Base-by-base conservation (phyloP, 345 rosid species). In the Eucalyptus curtisii region DNA sequence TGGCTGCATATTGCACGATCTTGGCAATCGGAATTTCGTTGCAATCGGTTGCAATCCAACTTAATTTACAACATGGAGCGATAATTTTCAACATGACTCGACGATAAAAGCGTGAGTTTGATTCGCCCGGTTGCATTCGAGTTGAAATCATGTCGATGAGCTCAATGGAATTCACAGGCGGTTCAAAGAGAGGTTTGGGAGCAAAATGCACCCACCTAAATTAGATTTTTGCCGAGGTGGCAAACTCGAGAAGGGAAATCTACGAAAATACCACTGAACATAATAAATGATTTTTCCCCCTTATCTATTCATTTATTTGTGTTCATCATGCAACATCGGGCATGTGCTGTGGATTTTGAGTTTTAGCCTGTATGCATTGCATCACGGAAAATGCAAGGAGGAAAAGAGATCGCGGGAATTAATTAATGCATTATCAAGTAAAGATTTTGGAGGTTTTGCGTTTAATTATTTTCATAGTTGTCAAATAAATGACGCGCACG, bases 11-110 rank as follows among this genome's bases (percentile, higher is more conserved):
- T 55, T 55, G 13, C 3, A 55, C 1, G 5, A 55, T 55, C 30
- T 3, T 1, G 1, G 1, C 61, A 55, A 55, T 55, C 2, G 9
- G 3, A 24, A 55, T 9, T 55, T 1, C 1, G 13, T 24, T 55
- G 61, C 30, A 2, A 55, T 55, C 1, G 20, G 6, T 55, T 55
- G 30, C 3, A 6, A 55, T 55, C 61, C 61, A 4, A 55, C 61
- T 55, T 55, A 52, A 52, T 52, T 52, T 1, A 52, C 57, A 52
- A 19, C 10, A 24, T 55, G 61, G 8, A 55, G 27, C 5, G 4
- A 55, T 22, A 24, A 55, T 55, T 55, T 55, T 22, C 61, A 24
- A 5, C 61, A 55, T 24, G 61, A 55, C 30, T 55, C 1, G 6
- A 55, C 61, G 24, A 24, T 22, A 55, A 55, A n/a, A 55, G 61